Evolutionary conservation across 805 yeast genomes (phyloP), one percentile per base, ranked within the genome.

Genomic region (Kuraishia cidri): DNA sequence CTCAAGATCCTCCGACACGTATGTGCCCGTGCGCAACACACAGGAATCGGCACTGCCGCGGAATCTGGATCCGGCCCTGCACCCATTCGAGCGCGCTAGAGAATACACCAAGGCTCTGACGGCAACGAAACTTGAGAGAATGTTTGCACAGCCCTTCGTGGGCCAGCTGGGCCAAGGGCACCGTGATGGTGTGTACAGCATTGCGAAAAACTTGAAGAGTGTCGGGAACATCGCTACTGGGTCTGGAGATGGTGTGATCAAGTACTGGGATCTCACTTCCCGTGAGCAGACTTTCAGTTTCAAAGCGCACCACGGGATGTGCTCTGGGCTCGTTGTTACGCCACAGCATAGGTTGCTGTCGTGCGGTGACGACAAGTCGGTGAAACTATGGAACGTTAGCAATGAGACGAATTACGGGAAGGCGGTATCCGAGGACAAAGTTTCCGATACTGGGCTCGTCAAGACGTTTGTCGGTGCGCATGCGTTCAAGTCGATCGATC

Each of bases 81-180:
- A 92, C 60, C 98, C 97, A 0, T 90, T 92, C 49, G 97, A 92
- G 59, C 69, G 97, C 45, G 97, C 97, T 5, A 70, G 98, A 51
- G 98, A 92, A 58, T 92, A 92, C 50, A 84, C 97, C 13, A 74
- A 88, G 43, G 97, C 97, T 0, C 60, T 92, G 33, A 90, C 85
- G 36, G 97, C 98, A 18, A 88, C 97, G 11, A 92, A 92, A 53
- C 56, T 92, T 60, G 97, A 90, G 52, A 71, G 97, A 44, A 80
- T 92, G 83, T 92, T 92, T 69, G 97, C 99, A 0, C 88, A 88
- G 50, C 99, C 99, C 3, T 92, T 92, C 56, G 68, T 94, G 14
- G 96, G 95, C 1, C 97, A 92, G 52, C 60, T 92, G 24, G 99
- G 99, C 3, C 71, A 74, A 39, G 98, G 98, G 6, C 98, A 94